These are phyloP conservation scores for Camelina neglecta DNA, from an alignment of 345 rosid species.

Conservation along the genomic window DNA sequence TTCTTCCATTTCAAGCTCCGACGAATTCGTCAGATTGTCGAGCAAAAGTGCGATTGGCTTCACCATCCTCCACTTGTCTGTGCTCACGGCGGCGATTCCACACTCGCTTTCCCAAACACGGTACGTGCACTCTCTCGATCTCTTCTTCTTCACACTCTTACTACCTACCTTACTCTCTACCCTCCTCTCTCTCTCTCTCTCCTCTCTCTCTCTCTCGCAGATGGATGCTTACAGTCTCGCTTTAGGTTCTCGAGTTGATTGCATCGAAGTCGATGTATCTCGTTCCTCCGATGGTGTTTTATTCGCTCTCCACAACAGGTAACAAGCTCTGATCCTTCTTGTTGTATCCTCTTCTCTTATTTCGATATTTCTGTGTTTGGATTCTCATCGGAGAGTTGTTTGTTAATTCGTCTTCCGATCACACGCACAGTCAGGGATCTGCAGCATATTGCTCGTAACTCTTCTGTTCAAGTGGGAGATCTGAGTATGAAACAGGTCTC, in stretches of 20 bases:
- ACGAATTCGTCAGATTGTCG: conserved; percentile 60
- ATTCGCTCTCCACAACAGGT: conserved; percentile 96
- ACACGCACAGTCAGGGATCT: conserved; percentile 85
- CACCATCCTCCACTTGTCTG: conserved; percentile 89
- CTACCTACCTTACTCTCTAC: conserved; percentile 14
- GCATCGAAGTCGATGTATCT: conserved; percentile 94
- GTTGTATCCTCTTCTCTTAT: not conserved
- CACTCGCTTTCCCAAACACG: conserved; percentile 80
- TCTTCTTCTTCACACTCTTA: conserved; percentile 15
- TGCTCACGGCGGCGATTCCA: conserved; percentile 98
- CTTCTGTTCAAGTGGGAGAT: conserved; percentile 72
- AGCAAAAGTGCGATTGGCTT: conserved; percentile 75
- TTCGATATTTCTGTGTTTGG: conserved; percentile 1
- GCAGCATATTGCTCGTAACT: conserved; percentile 82
- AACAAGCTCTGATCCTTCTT: conserved; percentile 8
- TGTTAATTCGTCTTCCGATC: not conserved
- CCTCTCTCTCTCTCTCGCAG: conserved; percentile 45
- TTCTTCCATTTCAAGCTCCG: conserved; percentile 88
- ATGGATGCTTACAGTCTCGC: conserved; percentile 78
- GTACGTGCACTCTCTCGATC: conserved; percentile 50
- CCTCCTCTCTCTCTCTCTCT: conserved; percentile 3
- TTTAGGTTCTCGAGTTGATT: conserved; percentile 76
- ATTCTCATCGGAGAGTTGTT: conserved; percentile 30
- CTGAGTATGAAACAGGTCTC: conserved; percentile 82
- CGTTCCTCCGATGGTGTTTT: conserved; percentile 88